Evolutionary conservation across 169 alveolate genomes (phyloP).

Genomic region (Cryptosporidium xiaoi): DNA sequence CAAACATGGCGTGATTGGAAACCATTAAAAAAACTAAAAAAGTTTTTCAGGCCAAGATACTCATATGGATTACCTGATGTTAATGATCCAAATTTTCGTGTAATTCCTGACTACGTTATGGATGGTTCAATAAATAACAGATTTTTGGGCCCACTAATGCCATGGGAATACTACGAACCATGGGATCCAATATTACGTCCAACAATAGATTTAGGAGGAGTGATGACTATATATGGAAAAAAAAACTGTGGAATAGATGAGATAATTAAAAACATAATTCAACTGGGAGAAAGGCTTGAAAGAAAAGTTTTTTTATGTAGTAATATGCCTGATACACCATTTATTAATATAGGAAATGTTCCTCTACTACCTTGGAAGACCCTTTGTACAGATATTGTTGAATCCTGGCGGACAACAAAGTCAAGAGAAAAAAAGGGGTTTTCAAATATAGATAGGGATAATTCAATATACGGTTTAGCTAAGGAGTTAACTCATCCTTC

Average conservation of each 20-base stretch:
- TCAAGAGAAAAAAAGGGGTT: slow-evolving; percentile 81
- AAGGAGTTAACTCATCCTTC: slow-evolving; percentile 83
- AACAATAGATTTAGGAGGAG: slow-evolving; percentile 80
- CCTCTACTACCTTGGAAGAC: slow-evolving; percentile 83
- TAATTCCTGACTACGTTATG: slow-evolving; percentile 55
- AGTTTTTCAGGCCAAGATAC: slow-evolving; percentile 41
- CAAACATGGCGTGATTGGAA: slow-evolving; percentile 55
- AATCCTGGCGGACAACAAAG: slow-evolving; percentile 80
- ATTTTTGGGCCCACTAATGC: slow-evolving; percentile 80
- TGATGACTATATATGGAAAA: slow-evolving; percentile 80
- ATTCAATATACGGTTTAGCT: slow-evolving; percentile 80
- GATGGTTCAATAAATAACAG: slow-evolving; percentile 21
- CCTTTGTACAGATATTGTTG: slow-evolving; percentile 82
- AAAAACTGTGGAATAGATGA: slow-evolving; percentile 81
- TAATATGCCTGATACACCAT: slow-evolving; percentile 83
- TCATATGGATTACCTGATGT: slow-evolving; percentile 43
- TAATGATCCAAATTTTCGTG: slow-evolving; percentile 48
- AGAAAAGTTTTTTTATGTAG: slow-evolving; percentile 80
- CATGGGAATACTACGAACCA: slow-evolving; percentile 81
- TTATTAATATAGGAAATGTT: slow-evolving; percentile 80
- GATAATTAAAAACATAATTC: slow-evolving; percentile 70
- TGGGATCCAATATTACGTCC: slow-evolving; percentile 81
- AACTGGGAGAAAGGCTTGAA: slow-evolving; percentile 76
- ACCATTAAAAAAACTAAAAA: slow-evolving; percentile 67
- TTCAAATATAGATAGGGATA: slow-evolving; percentile 80